phyloP scores from a whole-genome alignment of 192 early-diverging fungal genomes.

The Entrophospora sp. region DNA sequence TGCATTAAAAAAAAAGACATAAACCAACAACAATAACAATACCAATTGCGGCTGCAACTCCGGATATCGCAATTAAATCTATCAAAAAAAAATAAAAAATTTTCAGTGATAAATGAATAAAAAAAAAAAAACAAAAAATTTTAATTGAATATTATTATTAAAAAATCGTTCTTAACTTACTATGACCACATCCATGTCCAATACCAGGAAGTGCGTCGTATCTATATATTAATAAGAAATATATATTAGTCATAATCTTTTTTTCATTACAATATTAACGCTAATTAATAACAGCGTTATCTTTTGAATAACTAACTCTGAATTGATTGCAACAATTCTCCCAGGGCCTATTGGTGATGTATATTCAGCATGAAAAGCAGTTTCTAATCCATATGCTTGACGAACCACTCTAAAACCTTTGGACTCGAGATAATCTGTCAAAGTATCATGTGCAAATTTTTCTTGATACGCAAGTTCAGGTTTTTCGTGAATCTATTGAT shows the following conservation, averaged over 20 bases:
- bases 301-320: too few relatives aligned
- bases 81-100: neutral
- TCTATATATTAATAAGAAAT: neutral
- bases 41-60: constrained; percentile 51
- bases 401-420: too few relatives aligned
- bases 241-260: neutral
- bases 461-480: constrained; percentile 52
- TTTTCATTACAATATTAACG: constrained; percentile 12
- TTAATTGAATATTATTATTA: neutral
- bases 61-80: neutral
- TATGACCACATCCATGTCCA: constrained; percentile 66
- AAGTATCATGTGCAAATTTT: constrained; percentile 44
- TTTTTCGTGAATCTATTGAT: constrained; percentile 54
- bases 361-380: too few relatives aligned
- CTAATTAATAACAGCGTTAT: too few relatives aligned
- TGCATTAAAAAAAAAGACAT: too few relatives aligned
- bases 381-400: too few relatives aligned
- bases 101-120: too few relatives aligned
- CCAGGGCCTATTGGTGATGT: too few relatives aligned
- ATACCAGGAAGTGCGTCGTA: constrained; percentile 59
- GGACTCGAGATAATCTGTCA: constrained; percentile 59
- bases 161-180: neutral
- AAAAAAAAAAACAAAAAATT: neutral
- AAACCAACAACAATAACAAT: too few relatives aligned
- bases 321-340: too few relatives aligned